phyloP scores from a whole-genome alignment of 2,329 filamentous ascomycete genomes.

The Botrytis porri region DNA sequence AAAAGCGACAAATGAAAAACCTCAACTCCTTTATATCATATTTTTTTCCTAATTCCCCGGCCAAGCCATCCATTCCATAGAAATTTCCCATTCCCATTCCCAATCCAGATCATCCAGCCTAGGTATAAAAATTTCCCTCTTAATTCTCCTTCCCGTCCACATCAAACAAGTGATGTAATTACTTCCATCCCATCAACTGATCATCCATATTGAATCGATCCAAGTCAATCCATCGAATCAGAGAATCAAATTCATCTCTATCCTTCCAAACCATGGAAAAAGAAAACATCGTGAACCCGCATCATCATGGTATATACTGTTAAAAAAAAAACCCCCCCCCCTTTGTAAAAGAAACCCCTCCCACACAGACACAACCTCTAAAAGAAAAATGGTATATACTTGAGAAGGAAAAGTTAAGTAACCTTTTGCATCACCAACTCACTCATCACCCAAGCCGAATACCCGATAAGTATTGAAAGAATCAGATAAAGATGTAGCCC shows the following conservation, averaged over 20 bases:
- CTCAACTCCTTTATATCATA: not conserved
- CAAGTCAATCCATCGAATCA: not conserved
- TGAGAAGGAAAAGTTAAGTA: not conserved
- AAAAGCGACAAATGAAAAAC: too few species aligned
- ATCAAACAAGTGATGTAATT: not conserved
- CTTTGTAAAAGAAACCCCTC: not conserved
- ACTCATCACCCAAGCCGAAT: not conserved
- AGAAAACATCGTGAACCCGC: not conserved
- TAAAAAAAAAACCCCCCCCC: not conserved
- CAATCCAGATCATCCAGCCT: not conserved
- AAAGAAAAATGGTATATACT: not conserved
- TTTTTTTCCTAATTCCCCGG: not conserved
- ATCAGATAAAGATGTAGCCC: not conserved
- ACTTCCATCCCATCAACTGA: not conserved
- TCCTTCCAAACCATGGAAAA: not conserved
- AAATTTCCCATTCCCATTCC: not conserved
- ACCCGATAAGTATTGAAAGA: not conserved
- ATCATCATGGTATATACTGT: not conserved
- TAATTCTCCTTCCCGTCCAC: not conserved
- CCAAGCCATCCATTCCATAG: not conserved
- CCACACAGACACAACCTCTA: not conserved
- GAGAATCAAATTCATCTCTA: not conserved
- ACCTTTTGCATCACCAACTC: conserved; percentile 3
- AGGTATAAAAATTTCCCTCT: not conserved
- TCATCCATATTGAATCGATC: not conserved